phyloP scores from a whole-genome alignment of 495 filamentous ascomycete genomes.

The Penicillium egyptiacum region DNA sequence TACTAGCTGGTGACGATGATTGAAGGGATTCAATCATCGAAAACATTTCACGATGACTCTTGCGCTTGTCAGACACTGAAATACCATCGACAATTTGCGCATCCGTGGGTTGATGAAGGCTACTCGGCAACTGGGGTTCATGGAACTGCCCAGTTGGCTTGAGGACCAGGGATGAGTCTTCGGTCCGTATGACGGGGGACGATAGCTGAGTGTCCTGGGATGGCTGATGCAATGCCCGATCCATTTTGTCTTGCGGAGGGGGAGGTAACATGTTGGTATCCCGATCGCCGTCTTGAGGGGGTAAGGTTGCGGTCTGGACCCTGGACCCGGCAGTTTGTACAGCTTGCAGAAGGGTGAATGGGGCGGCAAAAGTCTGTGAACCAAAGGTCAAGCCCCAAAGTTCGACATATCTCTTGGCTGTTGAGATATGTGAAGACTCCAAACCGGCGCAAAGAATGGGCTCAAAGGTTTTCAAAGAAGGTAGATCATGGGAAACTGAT shows the following conservation, averaged over 20 bases:
- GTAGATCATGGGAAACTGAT: conserved; percentile 38
- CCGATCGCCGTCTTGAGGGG: background rate
- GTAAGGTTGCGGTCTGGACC: background rate
- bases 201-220: conserved; percentile 19
- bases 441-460: conserved; percentile 57
- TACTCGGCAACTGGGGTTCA: conserved; percentile 20
- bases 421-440: conserved; percentile 50
- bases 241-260: background rate
- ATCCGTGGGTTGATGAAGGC: conserved; percentile 3
- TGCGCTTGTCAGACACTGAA: conserved; percentile 39
- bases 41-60: conserved; percentile 60
- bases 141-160: conserved; percentile 9
- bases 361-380: conserved; percentile 43
- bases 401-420: conserved; percentile 53
- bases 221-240: background rate
- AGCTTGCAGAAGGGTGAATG: conserved; percentile 45
- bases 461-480: conserved; percentile 48
- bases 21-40: conserved; percentile 69
- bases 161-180: conserved; percentile 2
- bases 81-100: background rate
- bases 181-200: conserved; percentile 25
- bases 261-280: background rate
- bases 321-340: conserved; percentile 42
- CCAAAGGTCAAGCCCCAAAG: conserved; percentile 63
- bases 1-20: conserved; percentile 53